Evolutionary conservation across 768 basidiomycete species (phyloP).

Genomic region (Lepiota brunneoincarnata): DNA sequence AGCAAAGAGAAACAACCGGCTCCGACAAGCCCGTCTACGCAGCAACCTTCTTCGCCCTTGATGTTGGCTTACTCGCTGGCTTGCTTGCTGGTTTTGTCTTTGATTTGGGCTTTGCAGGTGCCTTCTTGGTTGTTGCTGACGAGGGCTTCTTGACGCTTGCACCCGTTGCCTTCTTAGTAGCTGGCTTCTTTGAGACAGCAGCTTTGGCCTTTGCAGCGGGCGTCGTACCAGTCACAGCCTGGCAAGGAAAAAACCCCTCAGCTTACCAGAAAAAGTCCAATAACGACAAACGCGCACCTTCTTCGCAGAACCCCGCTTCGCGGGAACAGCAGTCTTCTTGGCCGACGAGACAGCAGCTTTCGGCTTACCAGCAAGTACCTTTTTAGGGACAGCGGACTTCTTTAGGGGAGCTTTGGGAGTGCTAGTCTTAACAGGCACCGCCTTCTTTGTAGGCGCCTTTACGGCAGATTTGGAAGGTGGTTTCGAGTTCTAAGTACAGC

Average conservation of each 20-base stretch:
- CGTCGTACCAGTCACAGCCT: constrained; percentile 53
- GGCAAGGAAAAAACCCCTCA: constrained; percentile 9
- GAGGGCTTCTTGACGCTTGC: constrained; percentile 24
- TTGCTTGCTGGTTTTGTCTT: constrained; percentile 27
- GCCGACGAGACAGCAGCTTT: constrained; percentile 12
- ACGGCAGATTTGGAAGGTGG: constrained; percentile 36
- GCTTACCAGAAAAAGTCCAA: background rate
- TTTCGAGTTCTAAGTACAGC: constrained; percentile 41
- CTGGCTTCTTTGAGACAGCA: constrained; percentile 34
- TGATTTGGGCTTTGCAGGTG: constrained; percentile 23
- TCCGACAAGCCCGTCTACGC: constrained; percentile 12
- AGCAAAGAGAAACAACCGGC: constrained; percentile 2
- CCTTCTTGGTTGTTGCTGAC: constrained; percentile 27
- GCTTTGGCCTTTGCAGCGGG: constrained; percentile 38
- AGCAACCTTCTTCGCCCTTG: constrained; percentile 31
- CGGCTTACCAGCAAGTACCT: constrained; percentile 23
- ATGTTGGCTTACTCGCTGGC: constrained; percentile 24
- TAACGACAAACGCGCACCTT: constrained; percentile 40
- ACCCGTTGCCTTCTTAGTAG: constrained; percentile 32
- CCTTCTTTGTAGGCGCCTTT: constrained; percentile 27
- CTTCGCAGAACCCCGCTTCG: constrained; percentile 57
- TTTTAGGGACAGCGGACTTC: constrained; percentile 24
- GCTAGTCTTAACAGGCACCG: constrained; percentile 27
- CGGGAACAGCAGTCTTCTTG: constrained; percentile 23
- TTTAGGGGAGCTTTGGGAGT: constrained; percentile 28